Evolutionary conservation across 306 rosid species (phyloP).

Genomic region (Spatholobus suberectus): DNA sequence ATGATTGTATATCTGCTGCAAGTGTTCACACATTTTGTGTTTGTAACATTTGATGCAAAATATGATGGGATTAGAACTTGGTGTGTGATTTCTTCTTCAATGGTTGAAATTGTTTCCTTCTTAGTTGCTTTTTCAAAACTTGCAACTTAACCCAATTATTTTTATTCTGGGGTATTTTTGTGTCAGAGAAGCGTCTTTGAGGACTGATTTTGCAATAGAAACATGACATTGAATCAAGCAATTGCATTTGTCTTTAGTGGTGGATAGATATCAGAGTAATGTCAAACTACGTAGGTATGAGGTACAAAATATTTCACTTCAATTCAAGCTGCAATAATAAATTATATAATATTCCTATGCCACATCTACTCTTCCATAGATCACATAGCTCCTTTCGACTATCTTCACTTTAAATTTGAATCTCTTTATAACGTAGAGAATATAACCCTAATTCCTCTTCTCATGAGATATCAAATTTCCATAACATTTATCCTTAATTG

Average conservation of each 20-base stretch:
- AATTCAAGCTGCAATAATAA: no score
- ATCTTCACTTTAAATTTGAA: background rate
- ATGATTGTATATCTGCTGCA: background rate
- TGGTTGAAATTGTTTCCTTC: no score
- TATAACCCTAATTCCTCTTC: background rate
- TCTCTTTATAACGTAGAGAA: background rate
- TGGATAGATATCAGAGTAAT: slow-evolving; percentile 61
- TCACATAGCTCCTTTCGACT: background rate
- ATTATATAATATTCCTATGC: background rate
- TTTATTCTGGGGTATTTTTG: slow-evolving; percentile 12
- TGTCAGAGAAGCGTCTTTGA: slow-evolving; percentile 41
- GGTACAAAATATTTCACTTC: no score
- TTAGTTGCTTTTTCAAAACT: no score
- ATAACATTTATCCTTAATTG: background rate
- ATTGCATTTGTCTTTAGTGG: no score
- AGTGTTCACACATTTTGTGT: background rate
- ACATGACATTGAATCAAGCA: slow-evolving; percentile 56
- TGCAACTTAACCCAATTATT: background rate
- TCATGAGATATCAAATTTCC: background rate
- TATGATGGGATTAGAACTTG: background rate
- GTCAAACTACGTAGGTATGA: slow-evolving; percentile 61
- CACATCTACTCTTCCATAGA: background rate
- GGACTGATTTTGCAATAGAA: slow-evolving; percentile 36
- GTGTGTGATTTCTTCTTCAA: background rate
- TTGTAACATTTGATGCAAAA: slow-evolving; percentile 14